Percentiles rank a stretch among this genome's conserved stretches.
Conservation (phyloP, 306 rosid species). For the Cicer arietinum region DNA sequence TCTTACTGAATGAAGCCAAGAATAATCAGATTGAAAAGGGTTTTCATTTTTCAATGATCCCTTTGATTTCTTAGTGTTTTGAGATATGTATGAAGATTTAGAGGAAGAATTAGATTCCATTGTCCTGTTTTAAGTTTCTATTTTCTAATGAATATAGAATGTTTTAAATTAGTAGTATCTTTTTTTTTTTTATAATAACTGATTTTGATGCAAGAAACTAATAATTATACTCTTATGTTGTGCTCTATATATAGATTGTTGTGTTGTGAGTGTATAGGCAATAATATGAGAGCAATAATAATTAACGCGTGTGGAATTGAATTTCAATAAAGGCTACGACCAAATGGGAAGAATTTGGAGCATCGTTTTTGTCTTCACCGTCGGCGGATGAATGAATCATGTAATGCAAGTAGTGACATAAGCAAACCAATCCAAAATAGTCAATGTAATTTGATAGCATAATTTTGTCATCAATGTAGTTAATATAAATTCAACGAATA, state of each 20-base stretch:
- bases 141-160: not conserved
- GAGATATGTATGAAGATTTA: conserved; percentile 34
- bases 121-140: not conserved
- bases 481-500: no score
- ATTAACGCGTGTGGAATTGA: not conserved
- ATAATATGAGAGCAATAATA: not conserved
- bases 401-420: not conserved
- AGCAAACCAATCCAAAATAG: not conserved
- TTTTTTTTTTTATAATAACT: not conserved
- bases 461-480: not conserved
- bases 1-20: conserved; percentile 59
- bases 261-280: not conserved
- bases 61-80: not conserved
- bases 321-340: conserved; percentile 6
- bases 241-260: not conserved
- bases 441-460: not conserved
- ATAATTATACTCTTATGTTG: not conserved
- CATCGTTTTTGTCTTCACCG: conserved; percentile 1
- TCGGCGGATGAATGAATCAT: not conserved
- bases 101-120: conserved; percentile 60
- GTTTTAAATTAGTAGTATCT: not conserved
- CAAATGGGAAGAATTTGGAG: not conserved
- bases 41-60: conserved; percentile 24
- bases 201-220: not conserved
- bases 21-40: conserved; percentile 29